These are phyloP conservation scores for Suhomyces chickasaworum DNA, from an alignment of 1,139 yeast species.

Conservation along the genomic window DNA sequence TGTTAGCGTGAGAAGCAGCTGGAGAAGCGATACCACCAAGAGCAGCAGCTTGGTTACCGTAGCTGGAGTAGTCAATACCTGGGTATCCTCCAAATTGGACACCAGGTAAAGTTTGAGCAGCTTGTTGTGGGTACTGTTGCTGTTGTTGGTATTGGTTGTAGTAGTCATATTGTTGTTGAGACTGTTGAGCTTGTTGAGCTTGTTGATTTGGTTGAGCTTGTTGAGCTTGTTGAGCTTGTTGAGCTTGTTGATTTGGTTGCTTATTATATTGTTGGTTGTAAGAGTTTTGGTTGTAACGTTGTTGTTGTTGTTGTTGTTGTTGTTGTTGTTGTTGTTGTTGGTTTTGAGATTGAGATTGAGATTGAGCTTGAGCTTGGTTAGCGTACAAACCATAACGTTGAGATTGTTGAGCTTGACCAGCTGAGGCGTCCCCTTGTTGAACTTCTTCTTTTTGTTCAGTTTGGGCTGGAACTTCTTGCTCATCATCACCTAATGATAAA, in stretches of 20 bases:
- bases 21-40: constrained; percentile 32
- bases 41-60: constrained; percentile 38
- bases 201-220: constrained; percentile 17
- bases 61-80: constrained; percentile 46
- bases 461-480: constrained; percentile 23
- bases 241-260: constrained; percentile 13
- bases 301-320: too few species aligned
- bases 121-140: constrained; percentile 46
- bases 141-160: constrained; percentile 44
- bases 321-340: constrained; percentile 14
- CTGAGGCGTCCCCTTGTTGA: constrained; percentile 13
- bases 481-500: constrained; percentile 53
- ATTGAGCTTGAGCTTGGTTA: constrained; percentile 13
- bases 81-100: constrained; percentile 50
- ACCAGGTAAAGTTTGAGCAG: constrained; percentile 40
- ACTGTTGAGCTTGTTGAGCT: constrained; percentile 22
- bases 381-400: constrained; percentile 21
- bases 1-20: constrained; percentile 39
- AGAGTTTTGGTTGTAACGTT: constrained; percentile 24
- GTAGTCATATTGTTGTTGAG: constrained; percentile 32
- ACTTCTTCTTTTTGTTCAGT: constrained; percentile 19
- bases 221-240: constrained; percentile 19
- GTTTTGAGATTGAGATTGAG: constrained; percentile 12
- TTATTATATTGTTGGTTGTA: constrained; percentile 24
- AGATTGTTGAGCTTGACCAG: constrained; percentile 20